Percentiles rank a stretch among this genome's conserved stretches.
These are phyloP conservation scores for Toxicodendron radicans DNA, from an alignment of 345 rosid species.

Conservation along the genomic window DNA sequence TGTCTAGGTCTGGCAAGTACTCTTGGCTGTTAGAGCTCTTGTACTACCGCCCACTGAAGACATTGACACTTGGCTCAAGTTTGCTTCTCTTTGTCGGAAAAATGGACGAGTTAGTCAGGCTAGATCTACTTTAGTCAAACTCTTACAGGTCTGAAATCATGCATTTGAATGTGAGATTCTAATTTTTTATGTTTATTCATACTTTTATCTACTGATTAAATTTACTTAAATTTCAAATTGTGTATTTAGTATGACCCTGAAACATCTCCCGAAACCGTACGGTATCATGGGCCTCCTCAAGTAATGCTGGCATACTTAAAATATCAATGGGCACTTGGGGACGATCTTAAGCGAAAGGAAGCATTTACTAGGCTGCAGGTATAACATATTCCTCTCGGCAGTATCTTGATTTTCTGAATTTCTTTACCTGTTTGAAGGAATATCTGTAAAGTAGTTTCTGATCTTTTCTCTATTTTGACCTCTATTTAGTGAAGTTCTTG, in stretches of 20 bases:
- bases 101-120: slow-evolving; percentile 95
- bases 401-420: too few species aligned
- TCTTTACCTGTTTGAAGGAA: too few species aligned
- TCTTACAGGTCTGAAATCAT: slow-evolving; percentile 63
- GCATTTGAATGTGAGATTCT: slow-evolving; percentile 11
- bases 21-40: slow-evolving; percentile 90
- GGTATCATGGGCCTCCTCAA: slow-evolving; percentile 91
- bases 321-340: slow-evolving; percentile 98
- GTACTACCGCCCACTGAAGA: slow-evolving; percentile 94
- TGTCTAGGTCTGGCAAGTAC: slow-evolving; percentile 87
- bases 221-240: slow-evolving; percentile 17
- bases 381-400: slow-evolving; percentile 18
- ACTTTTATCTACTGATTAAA: slow-evolving; percentile 18
- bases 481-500: too few species aligned
- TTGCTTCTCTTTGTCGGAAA: slow-evolving; percentile 88
- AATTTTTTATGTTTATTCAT: slow-evolving; percentile 15
- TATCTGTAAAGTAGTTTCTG: too few species aligned
- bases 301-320: slow-evolving; percentile 91
- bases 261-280: slow-evolving; percentile 61
- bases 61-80: slow-evolving; percentile 92
- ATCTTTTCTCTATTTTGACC: too few species aligned
- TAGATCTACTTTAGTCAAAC: slow-evolving; percentile 87
- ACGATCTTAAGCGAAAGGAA: slow-evolving; percentile 89
- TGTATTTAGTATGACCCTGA: slow-evolving; percentile 85
- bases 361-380: slow-evolving; percentile 91